phyloP scores from a whole-genome alignment of 305 asterid species.

The Striga hermonthica region DNA sequence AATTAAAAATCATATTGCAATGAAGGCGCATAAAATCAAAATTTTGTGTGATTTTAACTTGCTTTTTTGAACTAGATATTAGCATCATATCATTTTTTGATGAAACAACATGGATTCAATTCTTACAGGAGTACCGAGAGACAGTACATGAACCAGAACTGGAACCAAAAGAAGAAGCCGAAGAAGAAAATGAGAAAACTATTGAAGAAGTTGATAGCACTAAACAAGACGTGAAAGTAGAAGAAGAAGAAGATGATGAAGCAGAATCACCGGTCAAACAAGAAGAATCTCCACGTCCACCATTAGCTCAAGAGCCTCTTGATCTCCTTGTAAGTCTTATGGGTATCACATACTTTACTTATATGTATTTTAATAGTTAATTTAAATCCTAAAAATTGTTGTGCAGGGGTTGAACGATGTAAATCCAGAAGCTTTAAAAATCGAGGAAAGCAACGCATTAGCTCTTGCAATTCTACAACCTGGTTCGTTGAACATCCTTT shows the following conservation, averaged over 20 bases:
- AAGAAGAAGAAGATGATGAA: constrained; percentile 37
- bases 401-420: constrained; percentile 55
- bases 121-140: constrained; percentile 32
- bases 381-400: background rate
- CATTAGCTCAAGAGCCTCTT: constrained; percentile 40
- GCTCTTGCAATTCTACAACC: constrained; percentile 73
- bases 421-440: constrained; percentile 45
- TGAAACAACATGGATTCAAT: background rate
- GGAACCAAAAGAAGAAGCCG: background rate
- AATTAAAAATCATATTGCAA: too few species aligned
- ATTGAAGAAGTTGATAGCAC: constrained; percentile 29
- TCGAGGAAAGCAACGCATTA: constrained; percentile 66
- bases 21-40: too few species aligned
- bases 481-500: constrained; percentile 31
- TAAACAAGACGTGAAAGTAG: constrained; percentile 31
- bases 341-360: background rate
- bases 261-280: constrained; percentile 31
- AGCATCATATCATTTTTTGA: background rate
- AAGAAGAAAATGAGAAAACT: constrained; percentile 24
- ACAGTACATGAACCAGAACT: constrained; percentile 33
- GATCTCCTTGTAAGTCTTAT: constrained; percentile 55
- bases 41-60: too few species aligned
- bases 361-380: background rate
- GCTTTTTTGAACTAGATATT: too few species aligned
- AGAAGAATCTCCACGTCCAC: constrained; percentile 36